Evolutionary conservation across 1,284 basidiomycete species (phyloP).

Genomic region (Puccinia horiana): DNA sequence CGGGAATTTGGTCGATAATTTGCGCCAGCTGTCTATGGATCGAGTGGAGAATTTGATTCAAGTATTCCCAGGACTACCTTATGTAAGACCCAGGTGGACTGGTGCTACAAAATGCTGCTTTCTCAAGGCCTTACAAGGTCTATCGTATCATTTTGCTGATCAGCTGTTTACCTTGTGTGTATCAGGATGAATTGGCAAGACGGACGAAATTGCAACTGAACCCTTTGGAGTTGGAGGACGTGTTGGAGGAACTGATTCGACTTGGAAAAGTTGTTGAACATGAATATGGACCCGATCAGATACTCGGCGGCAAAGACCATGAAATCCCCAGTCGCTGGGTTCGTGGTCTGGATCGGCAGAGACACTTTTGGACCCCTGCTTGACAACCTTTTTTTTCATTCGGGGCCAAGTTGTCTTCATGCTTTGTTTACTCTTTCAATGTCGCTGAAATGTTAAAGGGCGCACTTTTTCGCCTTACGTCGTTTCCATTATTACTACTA

Average conservation of each 20-base stretch:
- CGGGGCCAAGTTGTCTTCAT: too few species aligned
- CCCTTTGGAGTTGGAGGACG: slow-evolving; percentile 35
- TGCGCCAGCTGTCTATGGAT: slow-evolving; percentile 26
- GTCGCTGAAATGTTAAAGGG: too few species aligned
- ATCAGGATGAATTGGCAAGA: slow-evolving; percentile 28
- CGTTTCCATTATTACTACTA: too few species aligned
- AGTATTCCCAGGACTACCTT: slow-evolving; percentile 30
- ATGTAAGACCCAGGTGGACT: slow-evolving; percentile 18
- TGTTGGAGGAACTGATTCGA: slow-evolving; percentile 37
- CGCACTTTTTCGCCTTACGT: too few species aligned
- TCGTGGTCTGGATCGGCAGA: slow-evolving; percentile 19
- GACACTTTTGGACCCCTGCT: slow-evolving; percentile 24
- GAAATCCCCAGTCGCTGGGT: background rate
- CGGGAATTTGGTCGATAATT: slow-evolving; percentile 18
- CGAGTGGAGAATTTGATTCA: slow-evolving; percentile 38
- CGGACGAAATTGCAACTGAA: slow-evolving; percentile 24
- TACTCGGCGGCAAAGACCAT: background rate
- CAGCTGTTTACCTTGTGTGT: too few species aligned
- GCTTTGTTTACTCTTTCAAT: too few species aligned
- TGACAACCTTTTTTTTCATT: background rate
- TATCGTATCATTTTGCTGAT: background rate
- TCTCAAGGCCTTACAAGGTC: background rate
- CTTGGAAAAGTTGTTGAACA: slow-evolving; percentile 19
- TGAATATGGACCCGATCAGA: background rate
- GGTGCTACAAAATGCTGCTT: too few species aligned